Conservation (phyloP, 441 rosid genomes). For the Jatropha podagrica region DNA sequence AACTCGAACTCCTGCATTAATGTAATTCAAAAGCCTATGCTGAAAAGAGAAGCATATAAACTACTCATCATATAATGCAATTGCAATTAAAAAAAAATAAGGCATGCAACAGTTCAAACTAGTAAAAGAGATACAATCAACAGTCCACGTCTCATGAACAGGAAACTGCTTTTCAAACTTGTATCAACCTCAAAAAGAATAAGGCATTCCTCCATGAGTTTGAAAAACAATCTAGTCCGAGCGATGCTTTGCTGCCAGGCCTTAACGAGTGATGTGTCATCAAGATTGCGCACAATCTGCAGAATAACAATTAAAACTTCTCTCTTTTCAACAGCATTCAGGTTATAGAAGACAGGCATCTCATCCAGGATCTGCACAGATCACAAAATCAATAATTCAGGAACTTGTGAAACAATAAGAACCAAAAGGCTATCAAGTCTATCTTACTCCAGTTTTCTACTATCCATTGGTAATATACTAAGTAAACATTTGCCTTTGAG, state of each 20-base stretch:
- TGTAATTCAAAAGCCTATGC: background rate
- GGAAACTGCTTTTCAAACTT: constrained; percentile 24
- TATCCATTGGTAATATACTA: background rate
- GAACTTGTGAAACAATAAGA: background rate
- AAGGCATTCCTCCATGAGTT: constrained; percentile 97
- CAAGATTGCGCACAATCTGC: constrained; percentile 97
- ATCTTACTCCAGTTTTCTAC: background rate
- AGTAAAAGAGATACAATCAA: constrained; percentile 8
- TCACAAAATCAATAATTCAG: constrained; percentile 7
- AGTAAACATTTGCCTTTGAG: background rate
- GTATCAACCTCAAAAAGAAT: constrained; percentile 86
- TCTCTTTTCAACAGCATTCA: constrained; percentile 95
- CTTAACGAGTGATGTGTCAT: constrained; percentile 88
- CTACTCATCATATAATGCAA: background rate
- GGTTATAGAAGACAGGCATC: constrained; percentile 99
- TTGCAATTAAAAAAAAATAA: background rate
- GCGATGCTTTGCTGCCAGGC: constrained; percentile 99
- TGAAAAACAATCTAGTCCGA: constrained; percentile 96
- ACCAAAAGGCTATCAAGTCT: background rate
- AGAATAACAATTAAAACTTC: constrained; percentile 88
- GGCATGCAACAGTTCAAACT: constrained; percentile 14
- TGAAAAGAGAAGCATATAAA: background rate
- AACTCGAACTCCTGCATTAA: background rate
- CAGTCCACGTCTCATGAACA: constrained; percentile 10
- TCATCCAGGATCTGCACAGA: constrained; percentile 94